Base-by-base conservation (phyloP, 768 basidiomycete species). In the Suillus brevipes region DNA sequence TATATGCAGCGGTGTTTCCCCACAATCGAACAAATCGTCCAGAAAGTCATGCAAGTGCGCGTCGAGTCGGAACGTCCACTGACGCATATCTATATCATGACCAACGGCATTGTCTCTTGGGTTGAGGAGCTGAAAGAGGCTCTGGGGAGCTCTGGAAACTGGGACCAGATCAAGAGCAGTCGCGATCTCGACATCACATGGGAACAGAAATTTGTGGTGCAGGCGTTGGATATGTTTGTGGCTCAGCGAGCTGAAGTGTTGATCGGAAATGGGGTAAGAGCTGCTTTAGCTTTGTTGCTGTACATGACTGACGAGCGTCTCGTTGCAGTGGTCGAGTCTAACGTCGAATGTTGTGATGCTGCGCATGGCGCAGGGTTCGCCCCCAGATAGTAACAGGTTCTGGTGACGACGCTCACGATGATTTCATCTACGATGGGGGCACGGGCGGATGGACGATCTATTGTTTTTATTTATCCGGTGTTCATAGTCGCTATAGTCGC, bases 211-310 rank as follows among this genome's bases (percentile, higher is more conserved):
- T 81, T 77, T 53, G 78, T 82, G n/a, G 74, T 74, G 0, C 81
- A 83, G 68, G 81, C 80, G 53, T 67, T 85, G 43, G 85, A 86
- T 66, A 86, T 86, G 82, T 71, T 79, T 13, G 76, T 85, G 47
- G 83, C 80, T 2, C 71, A 78, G 64, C 73, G 75, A 61, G 83
- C 83, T 6, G 81, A 84, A 62, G 76, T 80, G 31, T 82, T 86
- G 69, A 73, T 85, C 43, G 85, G 84, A 8, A 85, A 86, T 56
- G 85, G 84, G 71, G 83, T 82, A 64, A 69, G 82, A 72, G 6
- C 9, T 42, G 55, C 14, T n/a, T 23, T 8, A 57, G 3, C 9
- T 2, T 25, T 4, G n/a, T 38, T 23, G 3, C 12, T 18, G 52
- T 18, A 12, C 40, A 59, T 28, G 45, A 60, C 55, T 66, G 52